These are phyloP conservation scores for Lanmaoa pseudosensibilis DNA, from an alignment of 768 basidiomycete species.

Conservation along the genomic window DNA sequence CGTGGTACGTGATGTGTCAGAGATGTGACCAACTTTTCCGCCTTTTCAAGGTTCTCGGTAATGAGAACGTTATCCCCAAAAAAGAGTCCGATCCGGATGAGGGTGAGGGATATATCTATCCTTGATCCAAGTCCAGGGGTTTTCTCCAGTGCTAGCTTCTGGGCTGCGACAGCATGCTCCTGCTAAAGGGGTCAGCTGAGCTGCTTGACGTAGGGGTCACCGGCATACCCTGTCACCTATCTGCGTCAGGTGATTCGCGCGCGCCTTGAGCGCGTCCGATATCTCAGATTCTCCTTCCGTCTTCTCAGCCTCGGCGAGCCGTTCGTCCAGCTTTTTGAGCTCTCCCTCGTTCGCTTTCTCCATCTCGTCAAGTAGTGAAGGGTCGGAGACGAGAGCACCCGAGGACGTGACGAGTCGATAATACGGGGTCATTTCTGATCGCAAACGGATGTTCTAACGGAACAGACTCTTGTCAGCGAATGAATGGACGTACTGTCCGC, in stretches of 20 bases:
- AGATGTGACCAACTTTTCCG: slow-evolving; percentile 63
- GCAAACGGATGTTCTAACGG: background rate
- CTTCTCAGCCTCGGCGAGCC: slow-evolving; percentile 83
- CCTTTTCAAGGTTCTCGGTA: slow-evolving; percentile 68
- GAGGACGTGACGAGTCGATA: slow-evolving; percentile 59
- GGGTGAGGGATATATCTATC: slow-evolving; percentile 89
- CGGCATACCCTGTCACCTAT: slow-evolving; percentile 76
- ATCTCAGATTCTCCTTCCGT: slow-evolving; percentile 94
- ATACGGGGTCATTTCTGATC: slow-evolving; percentile 86
- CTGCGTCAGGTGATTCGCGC: slow-evolving; percentile 81
- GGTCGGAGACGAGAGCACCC: slow-evolving; percentile 43
- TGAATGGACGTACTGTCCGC: slow-evolving; percentile 62
- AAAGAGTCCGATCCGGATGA: slow-evolving; percentile 90
- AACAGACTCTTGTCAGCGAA: background rate
- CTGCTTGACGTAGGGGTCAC: background rate
- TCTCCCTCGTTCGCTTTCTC: slow-evolving; percentile 65
- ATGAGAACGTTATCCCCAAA: slow-evolving; percentile 77
- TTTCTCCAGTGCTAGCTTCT: slow-evolving; percentile 84
- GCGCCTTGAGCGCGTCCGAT: slow-evolving; percentile 78
- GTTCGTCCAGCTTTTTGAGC: slow-evolving; percentile 71
- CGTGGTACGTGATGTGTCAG: background rate
- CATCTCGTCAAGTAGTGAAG: slow-evolving; percentile 30
- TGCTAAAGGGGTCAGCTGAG: slow-evolving; percentile 28
- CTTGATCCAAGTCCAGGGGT: slow-evolving; percentile 89
- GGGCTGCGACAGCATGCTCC: slow-evolving; percentile 81